These are phyloP conservation scores for Abrus precatorius DNA, from an alignment of 306 rosid genomes.

Conservation along the genomic window DNA sequence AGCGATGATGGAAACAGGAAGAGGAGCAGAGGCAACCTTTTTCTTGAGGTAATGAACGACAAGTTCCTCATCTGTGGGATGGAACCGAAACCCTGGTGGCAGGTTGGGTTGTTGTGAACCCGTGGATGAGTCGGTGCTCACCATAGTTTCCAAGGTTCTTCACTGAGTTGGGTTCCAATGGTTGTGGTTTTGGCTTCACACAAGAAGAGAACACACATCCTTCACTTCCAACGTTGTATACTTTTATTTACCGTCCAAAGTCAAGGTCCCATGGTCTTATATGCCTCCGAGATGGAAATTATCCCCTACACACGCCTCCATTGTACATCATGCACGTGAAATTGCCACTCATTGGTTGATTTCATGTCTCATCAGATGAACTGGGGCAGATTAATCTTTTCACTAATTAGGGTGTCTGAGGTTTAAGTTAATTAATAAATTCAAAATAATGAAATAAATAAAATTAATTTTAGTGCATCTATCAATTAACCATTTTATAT, in stretches of 20 bases:
- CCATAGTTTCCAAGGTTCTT: slow-evolving; percentile 53
- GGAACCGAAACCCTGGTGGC: slow-evolving; percentile 70
- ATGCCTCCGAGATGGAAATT: background rate
- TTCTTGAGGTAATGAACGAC: slow-evolving; percentile 87
- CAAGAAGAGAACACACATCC: slow-evolving; percentile 14
- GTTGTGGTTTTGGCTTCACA: slow-evolving; percentile 15
- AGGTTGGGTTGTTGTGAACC: slow-evolving; percentile 68
- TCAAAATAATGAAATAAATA: background rate
- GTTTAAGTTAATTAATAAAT: background rate
- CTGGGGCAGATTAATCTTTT: slow-evolving; percentile 32
- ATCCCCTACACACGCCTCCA: slow-evolving; percentile 6
- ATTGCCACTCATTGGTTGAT: background rate
- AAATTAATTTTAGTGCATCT: too few relatives aligned
- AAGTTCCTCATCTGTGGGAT: slow-evolving; percentile 69
- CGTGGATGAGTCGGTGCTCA: slow-evolving; percentile 69
- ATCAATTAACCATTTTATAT: too few relatives aligned
- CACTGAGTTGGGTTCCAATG: slow-evolving; percentile 12
- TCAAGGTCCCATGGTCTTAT: slow-evolving; percentile 37
- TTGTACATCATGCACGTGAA: background rate
- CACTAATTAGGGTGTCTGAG: background rate
- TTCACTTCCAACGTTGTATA: background rate
- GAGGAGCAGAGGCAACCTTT: slow-evolving; percentile 60
- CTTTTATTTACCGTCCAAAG: background rate
- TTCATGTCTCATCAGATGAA: background rate
- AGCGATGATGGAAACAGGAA: slow-evolving; percentile 60